Base-by-base conservation (phyloP, 176 grass and related monocot species). In the Areca catechu region DNA sequence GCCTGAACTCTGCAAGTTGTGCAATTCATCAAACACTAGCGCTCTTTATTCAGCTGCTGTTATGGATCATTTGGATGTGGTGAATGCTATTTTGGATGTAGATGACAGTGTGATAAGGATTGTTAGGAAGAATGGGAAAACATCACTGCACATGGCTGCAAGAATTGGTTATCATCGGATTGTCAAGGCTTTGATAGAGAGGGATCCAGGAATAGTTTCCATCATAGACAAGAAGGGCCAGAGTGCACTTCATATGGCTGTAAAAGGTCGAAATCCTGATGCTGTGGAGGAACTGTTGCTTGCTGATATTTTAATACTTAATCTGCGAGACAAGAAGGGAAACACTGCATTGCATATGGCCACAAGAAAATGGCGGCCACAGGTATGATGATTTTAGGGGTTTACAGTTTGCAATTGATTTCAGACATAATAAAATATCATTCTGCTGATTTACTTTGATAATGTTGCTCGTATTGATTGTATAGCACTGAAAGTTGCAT, bases 191-290 rank as follows among this genome's bases (percentile, higher is more conserved):
- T 84, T 98, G 10, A 75, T 98, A 34, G 75, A 85, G 24, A 81
- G 66, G 73, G 93, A 98, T 72, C 84, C 84, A 1, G 80, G 54
- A 58, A 81, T 98, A 20, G 93, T 88, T 61, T 61, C 78, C 4
- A 82, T 98, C 63, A 92, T 60, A 61, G 93, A 98, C 72, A 98
- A 57, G 72, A 98, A 98, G 58, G 93, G 93, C 16, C 93, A 98
- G 62, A 98, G 83, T 67, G 93, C 93, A 48, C 88, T 98, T 60
- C 93, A 98, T 83, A 98, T 98, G 93, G 93, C 93, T 53, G 93
- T 98, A 16, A 98, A 98, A 65, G 93, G 93, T 52, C 86, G 80
- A 56, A 98, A 85, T 70, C 80, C 81, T 73, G 84, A 98, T 70
- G 93, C 88, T 21, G 93, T 98, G 21, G 87, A 92, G 70, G 93